phyloP scores from a whole-genome alignment of 176 grass and related monocot genomes.

The Olyra latifolia region DNA sequence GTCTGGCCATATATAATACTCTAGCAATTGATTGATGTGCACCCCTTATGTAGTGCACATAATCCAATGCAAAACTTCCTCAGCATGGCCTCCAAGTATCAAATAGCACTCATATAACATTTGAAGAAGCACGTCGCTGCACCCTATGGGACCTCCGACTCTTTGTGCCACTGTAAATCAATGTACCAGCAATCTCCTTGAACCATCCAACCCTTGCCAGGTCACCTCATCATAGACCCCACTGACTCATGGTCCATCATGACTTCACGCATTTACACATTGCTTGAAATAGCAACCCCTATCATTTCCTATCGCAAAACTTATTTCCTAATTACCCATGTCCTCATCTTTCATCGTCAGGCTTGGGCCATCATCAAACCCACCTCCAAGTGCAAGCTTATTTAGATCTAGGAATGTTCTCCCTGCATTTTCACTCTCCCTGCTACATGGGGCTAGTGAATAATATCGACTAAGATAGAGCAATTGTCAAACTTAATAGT shows the following conservation, averaged over 20 bases:
- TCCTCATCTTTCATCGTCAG: conserved; percentile 67
- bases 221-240: conserved; percentile 29
- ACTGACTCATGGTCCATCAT: conserved; percentile 17
- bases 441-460: too few relatives aligned
- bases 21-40: background rate
- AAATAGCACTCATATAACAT: conserved; percentile 41
- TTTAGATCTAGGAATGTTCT: conserved; percentile 97
- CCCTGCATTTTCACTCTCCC: conserved; percentile 52
- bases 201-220: conserved; percentile 28
- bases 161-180: conserved; percentile 34
- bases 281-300: conserved; percentile 20
- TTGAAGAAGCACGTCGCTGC: conserved; percentile 24
- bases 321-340: conserved; percentile 66
- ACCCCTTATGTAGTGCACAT: conserved; percentile 51
- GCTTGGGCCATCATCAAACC: conserved; percentile 80
- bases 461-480: too few relatives aligned
- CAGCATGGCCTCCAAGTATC: conserved; percentile 38
- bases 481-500: too few relatives aligned
- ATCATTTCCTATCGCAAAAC: conserved; percentile 20
- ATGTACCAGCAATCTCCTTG: conserved; percentile 33
- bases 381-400: conserved; percentile 84
- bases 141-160: background rate
- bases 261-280: conserved; percentile 30
- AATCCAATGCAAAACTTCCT: conserved; percentile 55
- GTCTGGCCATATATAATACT: conserved; percentile 47